A percentile compares a stretch with the other conserved stretches of the same genome.
Evolutionary conservation across 1,139 yeast species (phyloP).

Genomic region (Kodamaea alishanica): DNA sequence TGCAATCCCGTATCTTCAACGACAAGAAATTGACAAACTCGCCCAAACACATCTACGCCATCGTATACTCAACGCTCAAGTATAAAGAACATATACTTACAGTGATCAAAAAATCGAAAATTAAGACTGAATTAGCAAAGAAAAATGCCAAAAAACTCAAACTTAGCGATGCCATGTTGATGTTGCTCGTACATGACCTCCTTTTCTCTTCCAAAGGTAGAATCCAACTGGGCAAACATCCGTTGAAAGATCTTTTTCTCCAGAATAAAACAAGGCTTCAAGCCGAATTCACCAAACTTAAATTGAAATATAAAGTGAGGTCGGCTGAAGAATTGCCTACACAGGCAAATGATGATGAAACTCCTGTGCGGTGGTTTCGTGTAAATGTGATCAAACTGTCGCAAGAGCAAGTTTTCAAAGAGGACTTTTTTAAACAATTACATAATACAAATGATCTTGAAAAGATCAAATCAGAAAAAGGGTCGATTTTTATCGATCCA

Average conservation of each 20-base stretch:
- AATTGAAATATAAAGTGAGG: constrained; percentile 60
- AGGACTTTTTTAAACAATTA: constrained; percentile 42
- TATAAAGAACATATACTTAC: constrained; percentile 59
- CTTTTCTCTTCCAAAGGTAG: constrained; percentile 73
- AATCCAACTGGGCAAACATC: constrained; percentile 86
- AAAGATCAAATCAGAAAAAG: constrained; percentile 42
- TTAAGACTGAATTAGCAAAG: constrained; percentile 41
- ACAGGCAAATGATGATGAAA: constrained; percentile 45
- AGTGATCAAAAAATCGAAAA: constrained; percentile 62
- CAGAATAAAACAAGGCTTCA: constrained; percentile 74
- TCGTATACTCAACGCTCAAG: constrained; percentile 72
- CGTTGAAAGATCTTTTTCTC: constrained; percentile 76
- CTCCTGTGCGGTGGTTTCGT: constrained; percentile 90
- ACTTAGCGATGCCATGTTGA: constrained; percentile 46
- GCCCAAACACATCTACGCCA: constrained; percentile 82
- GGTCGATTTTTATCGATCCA: constrained; percentile 65
- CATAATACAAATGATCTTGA: constrained; percentile 43
- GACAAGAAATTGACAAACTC: constrained; percentile 33
- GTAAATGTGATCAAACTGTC: constrained; percentile 57
- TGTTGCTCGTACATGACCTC: constrained; percentile 76
- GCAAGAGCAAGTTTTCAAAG: constrained; percentile 39
- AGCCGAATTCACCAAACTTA: constrained; percentile 77
- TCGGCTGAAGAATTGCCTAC: constrained; percentile 33
- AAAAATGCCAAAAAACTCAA: constrained; percentile 29
- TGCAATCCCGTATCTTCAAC: constrained; percentile 66